Percentiles rank a stretch among this genome's conserved stretches.
Evolutionary conservation across 2,329 filamentous ascomycete species (phyloP).

Genomic region (Juglanconis sp.): DNA sequence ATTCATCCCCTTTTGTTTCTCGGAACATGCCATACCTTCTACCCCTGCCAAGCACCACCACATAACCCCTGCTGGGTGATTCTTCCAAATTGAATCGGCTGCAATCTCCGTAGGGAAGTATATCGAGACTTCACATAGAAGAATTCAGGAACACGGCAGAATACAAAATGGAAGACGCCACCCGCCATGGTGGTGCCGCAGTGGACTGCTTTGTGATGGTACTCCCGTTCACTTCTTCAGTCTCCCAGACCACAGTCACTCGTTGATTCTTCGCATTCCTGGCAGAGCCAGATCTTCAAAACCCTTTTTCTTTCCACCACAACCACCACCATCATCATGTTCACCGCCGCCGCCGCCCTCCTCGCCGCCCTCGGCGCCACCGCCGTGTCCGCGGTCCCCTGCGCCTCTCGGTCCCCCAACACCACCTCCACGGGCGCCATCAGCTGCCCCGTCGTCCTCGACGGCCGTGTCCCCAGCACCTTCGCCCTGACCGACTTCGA

Average conservation of each 20-base stretch:
- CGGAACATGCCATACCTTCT: background rate
- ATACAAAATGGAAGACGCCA: background rate
- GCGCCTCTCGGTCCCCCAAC: background rate
- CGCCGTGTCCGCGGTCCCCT: background rate
- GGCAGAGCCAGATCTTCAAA: background rate
- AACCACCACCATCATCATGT: background rate
- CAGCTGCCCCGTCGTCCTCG: conserved; percentile 35
- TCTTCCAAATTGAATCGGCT: conserved; percentile 16
- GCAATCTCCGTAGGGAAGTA: conserved; percentile 1
- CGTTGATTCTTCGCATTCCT: background rate
- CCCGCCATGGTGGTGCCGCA: background rate
- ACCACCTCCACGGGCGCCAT: conserved; percentile 15
- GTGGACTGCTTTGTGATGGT: background rate
- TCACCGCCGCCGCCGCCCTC: background rate
- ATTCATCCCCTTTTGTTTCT: background rate
- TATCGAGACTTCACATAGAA: background rate
- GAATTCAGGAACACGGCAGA: background rate
- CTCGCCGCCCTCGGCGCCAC: conserved; percentile 6
- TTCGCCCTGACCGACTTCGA: conserved; percentile 30
- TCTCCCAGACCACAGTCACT: background rate
- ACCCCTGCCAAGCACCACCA: background rate
- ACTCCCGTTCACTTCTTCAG: background rate
- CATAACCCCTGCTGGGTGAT: background rate
- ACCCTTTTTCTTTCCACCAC: background rate
- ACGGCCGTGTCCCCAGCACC: conserved; percentile 31